Conservation (phyloP, 495 filamentous ascomycete species). For the Aspergillus saccharolyticus region DNA sequence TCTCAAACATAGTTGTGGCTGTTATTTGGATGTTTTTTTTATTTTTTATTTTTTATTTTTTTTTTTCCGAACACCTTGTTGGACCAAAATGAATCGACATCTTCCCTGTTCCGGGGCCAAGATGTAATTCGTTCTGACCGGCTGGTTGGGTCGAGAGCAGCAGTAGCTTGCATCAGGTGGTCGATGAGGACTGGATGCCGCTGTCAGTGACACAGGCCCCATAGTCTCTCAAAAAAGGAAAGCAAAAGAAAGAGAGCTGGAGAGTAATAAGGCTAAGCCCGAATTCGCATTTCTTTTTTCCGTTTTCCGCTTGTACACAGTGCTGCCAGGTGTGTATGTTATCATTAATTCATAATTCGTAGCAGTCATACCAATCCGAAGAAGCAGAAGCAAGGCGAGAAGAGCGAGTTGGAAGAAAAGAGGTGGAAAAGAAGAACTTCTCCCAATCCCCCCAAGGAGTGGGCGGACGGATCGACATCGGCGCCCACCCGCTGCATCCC, state of each 20-base stretch:
- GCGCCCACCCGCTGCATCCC: constrained; percentile 33
- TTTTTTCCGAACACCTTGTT: neutral
- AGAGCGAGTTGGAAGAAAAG: neutral
- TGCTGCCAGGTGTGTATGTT: too few species aligned
- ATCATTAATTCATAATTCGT: neutral
- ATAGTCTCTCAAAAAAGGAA: constrained; percentile 8
- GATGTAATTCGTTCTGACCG: constrained; percentile 1
- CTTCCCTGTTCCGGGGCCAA: neutral
- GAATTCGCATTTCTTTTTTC: neutral
- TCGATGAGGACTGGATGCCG: constrained; percentile 18
- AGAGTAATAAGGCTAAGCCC: neutral
- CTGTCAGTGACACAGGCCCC: constrained; percentile 29
- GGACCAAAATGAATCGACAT: neutral
- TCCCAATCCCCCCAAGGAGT: constrained; percentile 19
- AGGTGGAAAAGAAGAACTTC: too few species aligned
- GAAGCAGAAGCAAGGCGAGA: constrained; percentile 27
- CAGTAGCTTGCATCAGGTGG: constrained; percentile 36
- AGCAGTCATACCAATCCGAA: constrained; percentile 28
- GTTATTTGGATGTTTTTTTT: neutral
- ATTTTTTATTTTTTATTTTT: neutral
- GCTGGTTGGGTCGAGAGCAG: constrained; percentile 13
- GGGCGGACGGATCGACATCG: constrained; percentile 39
- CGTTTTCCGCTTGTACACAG: too few species aligned
- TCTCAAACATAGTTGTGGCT: neutral
- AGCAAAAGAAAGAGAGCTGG: too few species aligned